These are phyloP conservation scores for Candida chauliodis DNA, from an alignment of 805 yeast species.

Conservation along the genomic window DNA sequence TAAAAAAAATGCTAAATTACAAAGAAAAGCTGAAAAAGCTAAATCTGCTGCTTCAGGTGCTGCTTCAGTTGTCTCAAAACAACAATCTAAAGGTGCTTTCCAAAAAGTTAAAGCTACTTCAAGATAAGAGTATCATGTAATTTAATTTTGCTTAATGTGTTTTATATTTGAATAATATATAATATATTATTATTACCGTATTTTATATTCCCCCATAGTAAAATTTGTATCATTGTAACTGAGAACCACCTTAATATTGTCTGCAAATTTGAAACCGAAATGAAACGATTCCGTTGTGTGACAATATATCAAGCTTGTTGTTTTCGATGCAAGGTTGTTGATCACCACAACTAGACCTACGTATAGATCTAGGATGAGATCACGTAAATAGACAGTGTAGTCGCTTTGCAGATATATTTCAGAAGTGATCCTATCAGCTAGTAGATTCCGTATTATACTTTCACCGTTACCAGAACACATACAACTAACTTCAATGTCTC, in stretches of 20 bases:
- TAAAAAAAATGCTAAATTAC: slow-evolving; percentile 88
- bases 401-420: slow-evolving; percentile 11
- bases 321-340: background rate
- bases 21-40: slow-evolving; percentile 93
- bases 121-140: slow-evolving; percentile 56
- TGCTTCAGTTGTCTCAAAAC: slow-evolving; percentile 65
- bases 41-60: slow-evolving; percentile 74
- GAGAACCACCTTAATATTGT: slow-evolving; percentile 18
- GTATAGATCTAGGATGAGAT: slow-evolving; percentile 18
- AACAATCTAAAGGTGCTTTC: slow-evolving; percentile 97
- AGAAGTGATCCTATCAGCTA: slow-evolving; percentile 29
- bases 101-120: slow-evolving; percentile 95
- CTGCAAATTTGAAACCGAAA: slow-evolving; percentile 23
- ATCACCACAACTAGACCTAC: slow-evolving; percentile 29
- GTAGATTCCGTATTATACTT: slow-evolving; percentile 43
- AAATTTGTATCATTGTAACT: slow-evolving; percentile 20
- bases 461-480: slow-evolving; percentile 58
- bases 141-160: slow-evolving; percentile 10
- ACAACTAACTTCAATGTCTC: slow-evolving; percentile 24
- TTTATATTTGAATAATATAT: slow-evolving; percentile 4
- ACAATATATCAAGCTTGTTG: slow-evolving; percentile 23
- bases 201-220: slow-evolving; percentile 24
- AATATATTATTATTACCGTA: slow-evolving; percentile 7
- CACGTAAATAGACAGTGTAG: slow-evolving; percentile 17
- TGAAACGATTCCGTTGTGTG: slow-evolving; percentile 38